These are phyloP conservation scores for Rubus parviflorus DNA, from an alignment of 306 rosid species.

Conservation along the genomic window DNA sequence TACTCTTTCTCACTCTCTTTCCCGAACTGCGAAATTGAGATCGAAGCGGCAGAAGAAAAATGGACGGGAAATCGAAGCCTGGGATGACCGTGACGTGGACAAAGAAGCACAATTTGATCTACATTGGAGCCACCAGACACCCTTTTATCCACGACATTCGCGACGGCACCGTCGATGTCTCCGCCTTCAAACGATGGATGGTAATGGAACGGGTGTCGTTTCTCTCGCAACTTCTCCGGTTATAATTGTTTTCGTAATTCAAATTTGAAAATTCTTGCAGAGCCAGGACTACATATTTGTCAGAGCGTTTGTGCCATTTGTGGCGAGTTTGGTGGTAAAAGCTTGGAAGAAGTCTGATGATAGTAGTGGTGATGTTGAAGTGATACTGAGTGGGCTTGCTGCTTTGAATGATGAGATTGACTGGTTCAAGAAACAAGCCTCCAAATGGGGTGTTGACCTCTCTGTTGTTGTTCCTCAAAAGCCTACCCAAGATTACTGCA, in stretches of 20 bases:
- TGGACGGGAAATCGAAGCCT: constrained; percentile 34
- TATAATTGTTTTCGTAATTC: background rate
- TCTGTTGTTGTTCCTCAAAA: constrained; percentile 51
- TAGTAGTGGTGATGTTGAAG: constrained; percentile 53
- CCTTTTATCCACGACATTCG: constrained; percentile 67
- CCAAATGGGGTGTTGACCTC: constrained; percentile 52
- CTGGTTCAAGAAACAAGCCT: constrained; percentile 75
- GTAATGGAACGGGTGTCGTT: constrained; percentile 29
- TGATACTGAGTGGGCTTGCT: constrained; percentile 57
- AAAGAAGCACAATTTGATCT: constrained; percentile 60
- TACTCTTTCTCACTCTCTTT: background rate
- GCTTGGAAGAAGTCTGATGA: constrained; percentile 68
- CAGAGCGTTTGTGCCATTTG: constrained; percentile 65
- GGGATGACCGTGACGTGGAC: constrained; percentile 54
- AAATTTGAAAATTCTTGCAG: constrained; percentile 30
- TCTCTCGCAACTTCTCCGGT: background rate
- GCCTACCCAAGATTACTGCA: constrained; percentile 47
- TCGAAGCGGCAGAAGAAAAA: background rate
- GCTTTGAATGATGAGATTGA: constrained; percentile 61
- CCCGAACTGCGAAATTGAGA: constrained; percentile 9
- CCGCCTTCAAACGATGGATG: constrained; percentile 78
- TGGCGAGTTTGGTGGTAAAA: constrained; percentile 56
- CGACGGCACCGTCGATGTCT: constrained; percentile 54
- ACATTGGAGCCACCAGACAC: constrained; percentile 64
- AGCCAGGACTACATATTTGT: constrained; percentile 80